Percentiles rank a stretch among this genome's conserved stretches.
phyloP scores from a whole-genome alignment of 148 eudicot genomes.

The Vaccinium darrowii region DNA sequence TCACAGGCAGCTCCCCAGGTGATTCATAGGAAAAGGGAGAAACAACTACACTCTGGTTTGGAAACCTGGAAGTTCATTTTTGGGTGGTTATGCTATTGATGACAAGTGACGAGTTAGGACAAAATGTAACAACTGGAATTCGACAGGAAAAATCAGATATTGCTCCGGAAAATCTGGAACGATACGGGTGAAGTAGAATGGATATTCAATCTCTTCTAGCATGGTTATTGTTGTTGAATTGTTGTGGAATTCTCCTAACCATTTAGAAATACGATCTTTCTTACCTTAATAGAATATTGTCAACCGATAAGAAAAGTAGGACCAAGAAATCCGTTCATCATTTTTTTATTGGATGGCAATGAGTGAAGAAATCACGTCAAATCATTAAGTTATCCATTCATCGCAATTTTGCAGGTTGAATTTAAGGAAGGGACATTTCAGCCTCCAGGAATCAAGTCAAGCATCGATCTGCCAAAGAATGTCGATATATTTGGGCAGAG shows the following conservation, averaged over 20 bases:
- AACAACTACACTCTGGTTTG: background rate
- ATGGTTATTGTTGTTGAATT: background rate
- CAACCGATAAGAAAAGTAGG: background rate
- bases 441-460: slow-evolving; percentile 90
- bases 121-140: background rate
- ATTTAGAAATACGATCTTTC: background rate
- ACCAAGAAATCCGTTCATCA: background rate
- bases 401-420: slow-evolving; percentile 53
- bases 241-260: background rate
- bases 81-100: background rate
- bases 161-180: background rate
- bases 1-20: background rate
- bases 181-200: background rate
- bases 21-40: background rate
- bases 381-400: background rate
- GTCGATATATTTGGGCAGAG: slow-evolving; percentile 77
- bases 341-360: background rate
- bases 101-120: background rate
- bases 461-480: slow-evolving; percentile 64
- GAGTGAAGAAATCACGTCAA: background rate
- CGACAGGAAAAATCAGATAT: background rate
- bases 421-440: slow-evolving; percentile 81
- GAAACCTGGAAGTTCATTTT: background rate
- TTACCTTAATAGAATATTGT: background rate
- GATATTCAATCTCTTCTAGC: background rate